phyloP scores from a whole-genome alignment of 768 basidiomycete species.

The Tricholoma matsutake region DNA sequence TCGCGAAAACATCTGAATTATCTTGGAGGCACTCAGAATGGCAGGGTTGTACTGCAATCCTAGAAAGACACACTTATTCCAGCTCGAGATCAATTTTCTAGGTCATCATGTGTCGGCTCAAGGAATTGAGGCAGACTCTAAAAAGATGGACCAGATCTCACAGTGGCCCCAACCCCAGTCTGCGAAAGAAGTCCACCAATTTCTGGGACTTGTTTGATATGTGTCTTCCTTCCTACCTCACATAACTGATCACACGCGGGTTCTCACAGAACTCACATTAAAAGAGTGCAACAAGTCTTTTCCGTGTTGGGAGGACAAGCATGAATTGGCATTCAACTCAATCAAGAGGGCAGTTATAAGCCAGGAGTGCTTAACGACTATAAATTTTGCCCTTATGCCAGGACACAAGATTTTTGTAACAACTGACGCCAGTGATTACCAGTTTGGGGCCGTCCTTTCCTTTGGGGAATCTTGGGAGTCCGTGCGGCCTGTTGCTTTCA shows the following conservation, averaged over 20 bases:
- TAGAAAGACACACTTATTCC: neutral
- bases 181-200: slow-evolving; percentile 6
- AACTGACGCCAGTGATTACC: slow-evolving; percentile 20
- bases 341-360: slow-evolving; percentile 25
- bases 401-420: slow-evolving; percentile 28
- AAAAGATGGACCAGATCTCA: neutral
- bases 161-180: neutral
- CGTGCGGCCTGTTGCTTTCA: slow-evolving; percentile 16
- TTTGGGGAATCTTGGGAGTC: slow-evolving; percentile 24
- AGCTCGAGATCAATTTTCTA: neutral
- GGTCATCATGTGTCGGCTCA: neutral
- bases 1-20: no score
- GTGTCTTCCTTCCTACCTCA: slow-evolving; percentile 25
- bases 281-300: no score
- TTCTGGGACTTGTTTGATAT: slow-evolving; percentile 30
- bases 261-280: neutral
- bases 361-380: slow-evolving; percentile 22
- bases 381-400: slow-evolving; percentile 18
- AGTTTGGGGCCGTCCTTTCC: slow-evolving; percentile 23
- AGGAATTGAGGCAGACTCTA: neutral
- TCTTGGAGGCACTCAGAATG: neutral
- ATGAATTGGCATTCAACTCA: slow-evolving; percentile 23
- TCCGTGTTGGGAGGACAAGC: slow-evolving; percentile 21
- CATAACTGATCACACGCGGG: slow-evolving; percentile 26
- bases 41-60: neutral